Base-by-base conservation (phyloP, 2,329 filamentous ascomycete genomes). In the Neofusicoccum sp. region DNA sequence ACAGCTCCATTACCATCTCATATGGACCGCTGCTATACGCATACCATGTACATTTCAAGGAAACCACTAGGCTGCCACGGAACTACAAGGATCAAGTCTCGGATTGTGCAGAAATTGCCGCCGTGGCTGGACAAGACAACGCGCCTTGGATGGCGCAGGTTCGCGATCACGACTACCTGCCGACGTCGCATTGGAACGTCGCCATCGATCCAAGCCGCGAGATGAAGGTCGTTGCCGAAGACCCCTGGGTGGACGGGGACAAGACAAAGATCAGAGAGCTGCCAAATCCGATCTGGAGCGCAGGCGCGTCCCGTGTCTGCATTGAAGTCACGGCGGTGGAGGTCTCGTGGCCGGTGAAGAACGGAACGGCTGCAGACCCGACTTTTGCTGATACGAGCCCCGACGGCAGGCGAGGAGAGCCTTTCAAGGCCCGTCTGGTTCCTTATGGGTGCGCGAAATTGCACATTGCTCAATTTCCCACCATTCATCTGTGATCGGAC, bases 391-490 rank as follows among this genome's bases (percentile, higher is more conserved):
- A 47, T 58, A 30, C 30, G 40, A 38, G 54, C 31, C 4, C 3
- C 1, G 36, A 3, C 12, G 38, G 28, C 24, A 6, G 12, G 31
- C 14, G 30, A 20, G 30, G 54, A 1, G 14, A 14, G 43, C 20
- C 40, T 9, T 34, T 45, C 30, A 36, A 41, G 3, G 9, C 24
- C 30, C n/a, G 20, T 8, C 38, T 58, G 41, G 30, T 11, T 2
- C 54, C 54, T 5, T 58, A 26, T n/a, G 54, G 40, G 4, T 36
- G 40, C 11, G 54, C 54, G 2, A 58, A 40, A n/a, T 4, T 58
- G 40, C 40, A 47, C 8, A 47, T 58, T 6, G 54, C 54, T 4
- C 54, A 58, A 31, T 58, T 58, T n/a, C 54, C 54, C 6, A 16
- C 11, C 2, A 31, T 36, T 5, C 9, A 20, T 34, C 24, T 47